Percentiles rank a stretch among this genome's conserved stretches.
Evolutionary conservation across 768 basidiomycete species (phyloP).

Genomic region (Tremella yokohamensis): DNA sequence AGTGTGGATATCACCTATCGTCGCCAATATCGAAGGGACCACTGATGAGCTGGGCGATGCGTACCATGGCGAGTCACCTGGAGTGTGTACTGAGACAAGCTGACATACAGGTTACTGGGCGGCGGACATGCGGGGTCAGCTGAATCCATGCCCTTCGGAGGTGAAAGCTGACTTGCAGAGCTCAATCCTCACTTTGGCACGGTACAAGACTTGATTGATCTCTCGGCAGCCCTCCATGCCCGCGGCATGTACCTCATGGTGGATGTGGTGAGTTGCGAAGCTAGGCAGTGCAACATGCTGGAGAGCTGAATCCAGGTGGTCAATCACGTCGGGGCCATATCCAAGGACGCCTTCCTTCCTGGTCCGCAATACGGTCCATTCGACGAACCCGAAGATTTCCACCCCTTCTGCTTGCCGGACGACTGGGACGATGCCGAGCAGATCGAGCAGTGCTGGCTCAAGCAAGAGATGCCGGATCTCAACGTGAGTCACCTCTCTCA

Average conservation of each 20-base stretch:
- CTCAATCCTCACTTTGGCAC: constrained; percentile 48
- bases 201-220: constrained; percentile 40
- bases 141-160: not conserved
- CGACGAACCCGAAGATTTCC: constrained; percentile 57
- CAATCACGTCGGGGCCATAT: constrained; percentile 73
- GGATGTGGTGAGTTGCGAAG: constrained; percentile 40
- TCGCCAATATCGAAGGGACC: constrained; percentile 45
- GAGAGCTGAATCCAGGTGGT: constrained; percentile 55
- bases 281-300: not conserved
- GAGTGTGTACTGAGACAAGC: not conserved
- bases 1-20: constrained; percentile 53
- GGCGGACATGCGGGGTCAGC: constrained; percentile 36
- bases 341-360: constrained; percentile 60
- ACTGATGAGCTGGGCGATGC: constrained; percentile 26
- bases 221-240: constrained; percentile 43
- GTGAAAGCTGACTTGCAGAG: constrained; percentile 20
- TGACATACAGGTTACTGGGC: constrained; percentile 43
- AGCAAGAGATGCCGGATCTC: constrained; percentile 57
- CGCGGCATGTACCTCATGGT: constrained; percentile 52
- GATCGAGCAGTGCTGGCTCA: constrained; percentile 60
- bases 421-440: constrained; percentile 66
- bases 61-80: constrained; percentile 44
- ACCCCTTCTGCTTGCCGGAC: constrained; percentile 66
- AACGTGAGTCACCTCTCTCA: not conserved
- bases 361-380: constrained; percentile 34